Evolutionary conservation across 306 rosid species (phyloP), one percentile per base, ranked within the genome.

Genomic region (Castanopsis chinensis): DNA sequence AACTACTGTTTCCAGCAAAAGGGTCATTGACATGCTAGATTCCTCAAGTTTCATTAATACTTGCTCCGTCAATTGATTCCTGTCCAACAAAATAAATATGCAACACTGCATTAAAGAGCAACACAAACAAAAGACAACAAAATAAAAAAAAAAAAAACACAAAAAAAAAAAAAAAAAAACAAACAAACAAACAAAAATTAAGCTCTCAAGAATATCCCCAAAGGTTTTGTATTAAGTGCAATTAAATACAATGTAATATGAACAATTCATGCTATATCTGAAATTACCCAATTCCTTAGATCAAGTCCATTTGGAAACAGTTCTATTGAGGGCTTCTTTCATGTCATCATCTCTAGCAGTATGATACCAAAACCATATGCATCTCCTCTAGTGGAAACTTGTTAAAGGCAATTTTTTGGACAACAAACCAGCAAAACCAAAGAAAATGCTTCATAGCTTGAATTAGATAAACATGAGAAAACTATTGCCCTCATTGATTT

Each of bases 11-110:
- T 35, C 99, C 80, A 93, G 82, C 79, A 95, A 85, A 9, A 92
- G 81, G 74, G 87, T 80, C 28, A 87, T 81, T 32, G 93, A 74
- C 63, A 68, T 73, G 79, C 76, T 82, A 74, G 87, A 82, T 63
- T 88, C 93, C 82, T 82, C 72, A 5, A 90, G 83, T 63, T 85
- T 76, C 71, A 83, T 86, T 73, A 91, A 90, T 51, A 89, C 90
- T 78, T 90, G 94, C 87, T 83, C 87, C 89, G 83, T 86, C 85
- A 89, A 80, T 63, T 84, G 90, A 85, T 88, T 82, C 74, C 98
- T 93, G 91, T 80, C 79, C 80, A 83, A 59, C n/a, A 35, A 76
- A 73, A 77, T 61, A 79, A 76, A 78, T 82, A 77, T 77, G 86
- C 71, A 87, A 85, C 49, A 35, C 27, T 25, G 27, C 27, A 25